Evolutionary conservation across 768 basidiomycete genomes (phyloP).

Genomic region (Lentinula edodes): DNA sequence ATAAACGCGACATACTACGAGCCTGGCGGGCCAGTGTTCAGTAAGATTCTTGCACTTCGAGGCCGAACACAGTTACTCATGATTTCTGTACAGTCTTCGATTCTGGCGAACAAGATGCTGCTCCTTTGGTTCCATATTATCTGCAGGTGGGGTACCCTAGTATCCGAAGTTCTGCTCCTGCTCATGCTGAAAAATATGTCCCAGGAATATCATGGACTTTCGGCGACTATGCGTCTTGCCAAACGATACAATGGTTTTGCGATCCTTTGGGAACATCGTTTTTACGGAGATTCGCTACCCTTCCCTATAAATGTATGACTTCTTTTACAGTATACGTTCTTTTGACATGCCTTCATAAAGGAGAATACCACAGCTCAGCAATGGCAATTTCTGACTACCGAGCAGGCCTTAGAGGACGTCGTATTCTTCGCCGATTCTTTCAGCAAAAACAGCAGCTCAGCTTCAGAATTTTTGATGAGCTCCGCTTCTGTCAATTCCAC

Average conservation of each 20-base stretch:
- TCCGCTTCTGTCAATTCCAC: background rate
- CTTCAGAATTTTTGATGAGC: background rate
- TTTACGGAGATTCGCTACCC: slow-evolving; percentile 41
- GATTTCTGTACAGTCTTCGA: slow-evolving; percentile 34
- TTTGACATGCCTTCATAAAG: slow-evolving; percentile 15
- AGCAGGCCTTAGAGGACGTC: slow-evolving; percentile 46
- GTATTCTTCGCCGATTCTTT: slow-evolving; percentile 44
- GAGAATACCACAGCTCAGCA: slow-evolving; percentile 39
- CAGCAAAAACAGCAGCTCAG: background rate
- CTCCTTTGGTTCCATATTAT: slow-evolving; percentile 42
- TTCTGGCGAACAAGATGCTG: slow-evolving; percentile 46
- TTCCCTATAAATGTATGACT: slow-evolving; percentile 38
- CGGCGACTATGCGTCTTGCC: slow-evolving; percentile 41
- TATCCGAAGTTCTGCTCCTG: background rate
- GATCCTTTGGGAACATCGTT: slow-evolving; percentile 47
- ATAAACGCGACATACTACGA: slow-evolving; percentile 43
- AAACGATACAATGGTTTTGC: slow-evolving; percentile 41
- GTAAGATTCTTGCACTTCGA: slow-evolving; percentile 20
- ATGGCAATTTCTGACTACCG: slow-evolving; percentile 42
- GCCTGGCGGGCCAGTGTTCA: slow-evolving; percentile 41
- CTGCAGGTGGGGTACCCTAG: slow-evolving; percentile 28
- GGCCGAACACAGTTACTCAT: background rate
- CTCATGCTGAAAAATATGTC: background rate
- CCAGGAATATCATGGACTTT: slow-evolving; percentile 44
- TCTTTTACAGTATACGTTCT: background rate